These are phyloP conservation scores for Paramecium biaurelia DNA, from an alignment of 73 alveolate genomes.

Conservation along the genomic window DNA sequence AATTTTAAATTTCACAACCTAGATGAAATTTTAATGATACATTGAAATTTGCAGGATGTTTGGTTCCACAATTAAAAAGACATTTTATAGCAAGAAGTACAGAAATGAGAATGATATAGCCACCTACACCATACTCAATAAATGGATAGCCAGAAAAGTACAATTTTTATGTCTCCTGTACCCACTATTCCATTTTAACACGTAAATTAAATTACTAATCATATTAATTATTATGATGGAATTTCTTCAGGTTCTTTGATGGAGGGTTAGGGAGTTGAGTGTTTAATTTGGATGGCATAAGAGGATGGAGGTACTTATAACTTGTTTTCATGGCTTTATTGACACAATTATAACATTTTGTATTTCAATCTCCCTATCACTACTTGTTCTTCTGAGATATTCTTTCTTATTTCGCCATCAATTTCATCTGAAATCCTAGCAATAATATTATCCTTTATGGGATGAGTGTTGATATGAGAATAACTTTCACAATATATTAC, in stretches of 20 bases:
- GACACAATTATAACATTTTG: not conserved
- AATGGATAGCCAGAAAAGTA: slow-evolving; percentile 19
- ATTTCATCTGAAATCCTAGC: not conserved
- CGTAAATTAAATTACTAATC: slow-evolving; percentile 25
- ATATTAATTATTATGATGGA: slow-evolving; percentile 18
- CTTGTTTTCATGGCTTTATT: not conserved
- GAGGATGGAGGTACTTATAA: not conserved
- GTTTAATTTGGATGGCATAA: not conserved
- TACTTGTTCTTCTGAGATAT: not conserved
- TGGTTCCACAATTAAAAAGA: not conserved
- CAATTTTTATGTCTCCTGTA: not conserved
- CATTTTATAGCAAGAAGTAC: not conserved
- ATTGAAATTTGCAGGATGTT: not conserved
- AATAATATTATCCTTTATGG: not conserved
- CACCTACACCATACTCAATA: slow-evolving; percentile 41
- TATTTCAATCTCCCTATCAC: not conserved
- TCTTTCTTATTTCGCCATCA: slow-evolving; percentile 1
- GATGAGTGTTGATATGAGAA: not conserved
- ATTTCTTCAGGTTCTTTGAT: not conserved
- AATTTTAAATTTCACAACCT: not conserved
- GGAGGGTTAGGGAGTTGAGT: not conserved
- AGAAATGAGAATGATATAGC: not conserved
- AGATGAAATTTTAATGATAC: not conserved
- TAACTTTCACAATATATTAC: slow-evolving; percentile 1
- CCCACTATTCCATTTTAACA: not conserved